A percentile compares a stretch with the other conserved stretches of the same genome.
These are phyloP conservation scores for Phytophthora uliginosa DNA, from an alignment of 352 stramenopile genomes.

Conservation along the genomic window DNA sequence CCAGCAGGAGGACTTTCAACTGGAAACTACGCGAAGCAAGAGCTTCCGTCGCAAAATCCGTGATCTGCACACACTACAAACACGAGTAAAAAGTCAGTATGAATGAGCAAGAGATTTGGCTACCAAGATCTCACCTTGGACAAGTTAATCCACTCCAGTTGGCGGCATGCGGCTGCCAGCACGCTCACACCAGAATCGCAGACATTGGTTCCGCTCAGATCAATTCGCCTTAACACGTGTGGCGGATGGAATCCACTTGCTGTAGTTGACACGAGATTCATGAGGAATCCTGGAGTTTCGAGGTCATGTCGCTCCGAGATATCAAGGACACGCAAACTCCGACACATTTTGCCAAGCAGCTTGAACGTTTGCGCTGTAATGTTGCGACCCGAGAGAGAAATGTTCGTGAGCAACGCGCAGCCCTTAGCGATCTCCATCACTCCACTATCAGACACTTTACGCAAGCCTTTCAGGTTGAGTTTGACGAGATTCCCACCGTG, in stretches of 20 bases:
- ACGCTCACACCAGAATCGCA: conserved; percentile 71
- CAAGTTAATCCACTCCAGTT: conserved; percentile 62
- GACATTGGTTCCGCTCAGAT: conserved; percentile 63
- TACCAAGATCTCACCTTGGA: conserved; percentile 54
- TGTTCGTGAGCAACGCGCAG: conserved; percentile 43
- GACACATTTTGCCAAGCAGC: conserved; percentile 66
- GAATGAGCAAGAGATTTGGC: not conserved
- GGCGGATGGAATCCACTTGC: conserved; percentile 14
- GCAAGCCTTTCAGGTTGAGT: conserved; percentile 64
- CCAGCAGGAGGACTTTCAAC: conserved; percentile 48
- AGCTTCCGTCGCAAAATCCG: conserved; percentile 58
- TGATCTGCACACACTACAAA: conserved; percentile 55
- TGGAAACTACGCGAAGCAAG: conserved; percentile 56
- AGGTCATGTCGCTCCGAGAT: conserved; percentile 60
- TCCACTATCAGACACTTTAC: conserved; percentile 66
- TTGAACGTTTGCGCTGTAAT: conserved; percentile 59
- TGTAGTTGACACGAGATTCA: conserved; percentile 31
- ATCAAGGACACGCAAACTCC: conserved; percentile 50
- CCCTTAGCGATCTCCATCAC: conserved; percentile 58
- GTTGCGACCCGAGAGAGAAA: conserved; percentile 69
- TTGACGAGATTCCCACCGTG: conserved; percentile 50
- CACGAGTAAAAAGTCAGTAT: not conserved
- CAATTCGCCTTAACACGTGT: conserved; percentile 34
- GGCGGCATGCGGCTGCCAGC: conserved; percentile 52
- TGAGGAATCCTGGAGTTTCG: conserved; percentile 55